Evolutionary conservation across 2,329 filamentous ascomycete genomes (phyloP).

Genomic region (Xenosphaeropsis pyriputrescens): DNA sequence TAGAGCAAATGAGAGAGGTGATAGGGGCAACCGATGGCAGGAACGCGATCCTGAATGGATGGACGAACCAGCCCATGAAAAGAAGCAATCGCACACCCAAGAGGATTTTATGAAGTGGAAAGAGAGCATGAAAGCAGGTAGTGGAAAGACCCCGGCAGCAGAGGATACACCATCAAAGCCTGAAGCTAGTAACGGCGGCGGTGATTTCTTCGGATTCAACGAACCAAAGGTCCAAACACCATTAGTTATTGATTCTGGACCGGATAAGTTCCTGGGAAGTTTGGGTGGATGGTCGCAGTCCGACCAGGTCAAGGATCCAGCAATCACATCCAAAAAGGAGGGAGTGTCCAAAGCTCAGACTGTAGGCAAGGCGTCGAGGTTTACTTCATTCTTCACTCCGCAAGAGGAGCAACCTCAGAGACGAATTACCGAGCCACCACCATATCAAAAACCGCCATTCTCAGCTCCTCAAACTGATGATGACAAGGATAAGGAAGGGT

Average conservation of each 20-base stretch:
- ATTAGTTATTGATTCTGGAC: conserved; percentile 44
- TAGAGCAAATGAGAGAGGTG: conserved; percentile 7
- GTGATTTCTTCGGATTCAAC: conserved; percentile 22
- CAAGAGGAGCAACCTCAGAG: conserved; percentile 35
- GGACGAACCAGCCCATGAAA: conserved; percentile 57
- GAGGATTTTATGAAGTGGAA: conserved; percentile 95
- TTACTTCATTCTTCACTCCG: conserved; percentile 65
- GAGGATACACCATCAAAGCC: conserved; percentile 21
- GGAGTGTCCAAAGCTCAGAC: conserved; percentile 37
- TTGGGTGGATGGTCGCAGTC: conserved; percentile 25
- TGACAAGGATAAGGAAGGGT: conserved; percentile 65
- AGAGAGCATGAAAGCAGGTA: conserved; percentile 49
- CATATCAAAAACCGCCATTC: conserved; percentile 21
- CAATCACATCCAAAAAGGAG: conserved; percentile 25
- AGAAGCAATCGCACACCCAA: conserved; percentile 59
- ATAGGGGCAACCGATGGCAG: conserved; percentile 28
- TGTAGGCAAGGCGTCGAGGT: conserved; percentile 59
- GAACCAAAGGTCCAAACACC: conserved; percentile 39
- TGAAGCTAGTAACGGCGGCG: conserved; percentile 23
- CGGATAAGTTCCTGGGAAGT: conserved; percentile 62
- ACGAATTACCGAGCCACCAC: conserved; percentile 32
- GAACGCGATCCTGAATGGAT: conserved; percentile 89
- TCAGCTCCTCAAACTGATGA: conserved; percentile 10
- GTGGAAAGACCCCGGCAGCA: conserved; percentile 15
- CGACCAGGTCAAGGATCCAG: conserved; percentile 27